A percentile compares a stretch with the other conserved stretches of the same genome.
Evolutionary conservation across 805 yeast species (phyloP).

Genomic region (Clavispora santaluciae): DNA sequence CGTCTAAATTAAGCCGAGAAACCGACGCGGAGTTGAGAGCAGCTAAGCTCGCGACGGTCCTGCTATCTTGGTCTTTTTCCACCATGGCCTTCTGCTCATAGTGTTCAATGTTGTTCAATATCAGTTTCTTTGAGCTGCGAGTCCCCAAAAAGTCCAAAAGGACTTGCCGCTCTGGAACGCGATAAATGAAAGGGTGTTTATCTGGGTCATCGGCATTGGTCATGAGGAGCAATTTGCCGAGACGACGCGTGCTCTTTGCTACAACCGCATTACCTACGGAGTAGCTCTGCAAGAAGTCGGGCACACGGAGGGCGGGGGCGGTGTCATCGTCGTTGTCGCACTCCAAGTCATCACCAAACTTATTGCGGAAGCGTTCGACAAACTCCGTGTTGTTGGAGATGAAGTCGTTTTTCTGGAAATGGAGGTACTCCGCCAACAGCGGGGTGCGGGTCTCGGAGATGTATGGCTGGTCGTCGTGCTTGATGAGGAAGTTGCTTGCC

Average conservation of each 20-base stretch:
- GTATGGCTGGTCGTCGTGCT: conserved; percentile 31
- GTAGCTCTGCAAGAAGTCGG: conserved; percentile 29
- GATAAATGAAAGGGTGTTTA: conserved; percentile 46
- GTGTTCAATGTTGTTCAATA: conserved; percentile 18
- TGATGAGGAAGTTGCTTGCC: conserved; percentile 27
- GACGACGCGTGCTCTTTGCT: conserved; percentile 19
- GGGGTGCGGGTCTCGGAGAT: conserved; percentile 15
- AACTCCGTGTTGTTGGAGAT: conserved; percentile 8
- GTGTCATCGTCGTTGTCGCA: conserved; percentile 17
- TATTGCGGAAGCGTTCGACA: conserved; percentile 2
- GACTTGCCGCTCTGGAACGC: conserved; percentile 65
- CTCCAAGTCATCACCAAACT: conserved; percentile 29
- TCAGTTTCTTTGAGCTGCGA: conserved; percentile 23
- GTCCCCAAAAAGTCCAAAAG: conserved; percentile 63
- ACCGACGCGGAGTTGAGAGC: background rate
- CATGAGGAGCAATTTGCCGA: conserved; percentile 11
- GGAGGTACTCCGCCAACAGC: conserved; percentile 27
- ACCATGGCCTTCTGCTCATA: conserved; percentile 22
- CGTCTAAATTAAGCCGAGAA: conserved; percentile 38
- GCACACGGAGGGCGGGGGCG: conserved; percentile 28
- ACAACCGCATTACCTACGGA: conserved; percentile 32
- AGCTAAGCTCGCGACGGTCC: conserved; percentile 4
- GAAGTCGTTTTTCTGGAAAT: conserved; percentile 23
- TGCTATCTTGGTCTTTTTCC: conserved; percentile 7
- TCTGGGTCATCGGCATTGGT: conserved; percentile 16